A percentile compares a stretch with the other conserved stretches of the same genome.
Evolutionary conservation across 2,329 filamentous ascomycete species (phyloP).

Genomic region (Colletotrichum limetticola): DNA sequence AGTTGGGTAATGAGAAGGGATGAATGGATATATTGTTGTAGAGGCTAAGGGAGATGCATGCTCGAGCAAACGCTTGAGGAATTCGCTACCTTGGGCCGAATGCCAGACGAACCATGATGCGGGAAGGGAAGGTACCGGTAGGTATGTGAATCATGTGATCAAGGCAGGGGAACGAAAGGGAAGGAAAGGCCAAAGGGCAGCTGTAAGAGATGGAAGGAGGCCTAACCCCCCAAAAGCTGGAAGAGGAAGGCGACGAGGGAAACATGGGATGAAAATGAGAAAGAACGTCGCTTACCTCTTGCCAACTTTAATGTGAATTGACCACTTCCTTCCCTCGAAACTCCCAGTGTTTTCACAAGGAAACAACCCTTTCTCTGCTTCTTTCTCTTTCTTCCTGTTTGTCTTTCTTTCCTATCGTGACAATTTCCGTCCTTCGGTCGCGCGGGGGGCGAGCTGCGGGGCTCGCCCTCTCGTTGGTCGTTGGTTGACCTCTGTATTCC

Average conservation of each 20-base stretch:
- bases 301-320: not conserved
- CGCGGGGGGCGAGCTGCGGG: not conserved
- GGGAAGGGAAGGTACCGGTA: not conserved
- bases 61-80: not conserved
- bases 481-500: not conserved
- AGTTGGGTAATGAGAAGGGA: not conserved
- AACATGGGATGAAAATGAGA: not conserved
- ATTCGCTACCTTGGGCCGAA: not conserved
- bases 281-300: conserved; percentile 1
- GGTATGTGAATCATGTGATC: not conserved
- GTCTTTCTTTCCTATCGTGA: not conserved
- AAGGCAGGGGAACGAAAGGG: not conserved
- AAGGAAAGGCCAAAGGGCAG: not conserved
- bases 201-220: not conserved
- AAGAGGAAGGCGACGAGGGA: not conserved
- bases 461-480: not conserved
- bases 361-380: not conserved
- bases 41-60: not conserved
- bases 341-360: not conserved
- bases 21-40: not conserved
- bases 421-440: not conserved
- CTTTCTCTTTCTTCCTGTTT: not conserved
- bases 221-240: not conserved
- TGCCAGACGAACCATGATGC: not conserved
- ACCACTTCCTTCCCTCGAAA: not conserved